Evolutionary conservation across 2,329 filamentous ascomycete species (phyloP), one percentile per base, ranked within the genome.

Genomic region (Alternaria longipes): DNA sequence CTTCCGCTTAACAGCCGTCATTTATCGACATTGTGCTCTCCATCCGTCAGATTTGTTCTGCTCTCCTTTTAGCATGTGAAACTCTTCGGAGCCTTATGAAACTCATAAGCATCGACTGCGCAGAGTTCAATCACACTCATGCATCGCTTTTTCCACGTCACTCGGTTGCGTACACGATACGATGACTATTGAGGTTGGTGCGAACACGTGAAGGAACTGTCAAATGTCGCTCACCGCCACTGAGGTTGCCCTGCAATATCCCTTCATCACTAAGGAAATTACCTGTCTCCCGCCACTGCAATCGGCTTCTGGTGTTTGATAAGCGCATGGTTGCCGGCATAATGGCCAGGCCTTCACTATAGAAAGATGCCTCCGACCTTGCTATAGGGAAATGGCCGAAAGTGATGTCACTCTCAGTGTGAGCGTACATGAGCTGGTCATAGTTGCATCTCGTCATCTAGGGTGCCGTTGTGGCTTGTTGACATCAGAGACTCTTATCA

Each of bases 11-110:
- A 49, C 55, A 59, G 36, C 38, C 54, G 36, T 61, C 63, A 62
- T 61, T 45, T 54, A 60, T 55, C 38, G 46, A 64, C 54, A 59
- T 66, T 69, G 59, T 70, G 67, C 69, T 61, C 42, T 54, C 60
- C 51, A 51, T 59, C 57, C 47, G 36, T 32, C 26, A 41, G 18
- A 34, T 49, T 46, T 50, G 36, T 51, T 44, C 45, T 62, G 24
- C 32, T 54, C 49, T 34, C 59, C 53, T 56, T 56, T 59, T 53
- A 44, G 38, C 54, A 49, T 45, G 54, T 52, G 46, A 38, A 36
- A 50, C 46, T 38, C 46, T 18, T 38, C 20, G 20, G 22, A 50
- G 46, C 20, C 22, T 36, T 50, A 36, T 50, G 46, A 50, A 50
- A 50, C 46, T 50, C 32, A 54, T 46, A 53, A 40, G 54, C 54